Base-by-base conservation (phyloP, 768 basidiomycete species). In the Hysterangium stoloniferum region DNA sequence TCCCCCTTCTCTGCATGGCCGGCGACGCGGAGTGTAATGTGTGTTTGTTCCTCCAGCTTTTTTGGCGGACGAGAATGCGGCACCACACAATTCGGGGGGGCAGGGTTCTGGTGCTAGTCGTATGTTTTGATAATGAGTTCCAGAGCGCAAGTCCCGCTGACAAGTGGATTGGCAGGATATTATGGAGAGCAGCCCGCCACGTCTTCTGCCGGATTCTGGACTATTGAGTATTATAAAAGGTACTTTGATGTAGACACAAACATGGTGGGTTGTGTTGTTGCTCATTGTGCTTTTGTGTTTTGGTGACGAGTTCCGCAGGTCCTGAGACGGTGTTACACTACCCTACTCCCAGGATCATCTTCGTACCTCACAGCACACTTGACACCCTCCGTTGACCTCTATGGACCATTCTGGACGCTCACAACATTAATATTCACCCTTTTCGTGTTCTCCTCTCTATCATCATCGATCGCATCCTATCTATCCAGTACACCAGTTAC, bases 321-420 rank as follows among this genome's bases (percentile, higher is more conserved):
- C 13, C 66, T 91, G 31, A 71, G 73, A 57, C 78, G 89, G 53
- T 91, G 87, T 59, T 84, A 85, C 63, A 76, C 75, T 13, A 89
- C 88, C 0, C 69, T 91, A 48, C 76, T 86, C n/a, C 86, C 86
- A n/a, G 57, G 33, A 29, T 74, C 75, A 25, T 76, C 81, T 27
- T 67, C 78, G 3, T 89, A 80, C 61, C 72, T 80, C 45, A 71
- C 80, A 4, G 74, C 76, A 11, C 78, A 83, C 53, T 73, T 84
- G 29, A 76, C 72, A 47, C 84, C 84, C 36, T 73, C 82, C 35
- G 63, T 73, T 13, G 86, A 89, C 62, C 77, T 89, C 34, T 86
- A 88, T 62, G 94, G 94, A 0, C 93, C 95, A 1, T 97, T 99
- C 71, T 99, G 95, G 95, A 91, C 94, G 0, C 77, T 96, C 32